A percentile compares a stretch with the other conserved stretches of the same genome.
phyloP scores from a whole-genome alignment of 2,329 filamentous ascomycete species.

The Aspergillus nomiae region DNA sequence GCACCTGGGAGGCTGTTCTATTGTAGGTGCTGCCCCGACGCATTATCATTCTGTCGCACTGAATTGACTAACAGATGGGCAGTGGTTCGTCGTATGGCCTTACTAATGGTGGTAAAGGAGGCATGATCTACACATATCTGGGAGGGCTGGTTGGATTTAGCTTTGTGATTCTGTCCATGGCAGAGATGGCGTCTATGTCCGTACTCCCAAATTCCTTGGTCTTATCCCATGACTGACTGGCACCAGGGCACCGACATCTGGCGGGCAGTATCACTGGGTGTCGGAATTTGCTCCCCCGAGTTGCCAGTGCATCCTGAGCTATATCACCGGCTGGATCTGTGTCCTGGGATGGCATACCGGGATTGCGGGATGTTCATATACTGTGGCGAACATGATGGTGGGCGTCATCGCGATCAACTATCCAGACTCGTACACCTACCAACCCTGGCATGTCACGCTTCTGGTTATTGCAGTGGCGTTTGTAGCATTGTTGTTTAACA shows the following conservation, averaged over 20 bases:
- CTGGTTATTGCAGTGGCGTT: conserved; percentile 49
- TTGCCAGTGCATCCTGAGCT: conserved; percentile 38
- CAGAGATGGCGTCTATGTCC: conserved; percentile 51
- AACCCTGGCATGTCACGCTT: conserved; percentile 35
- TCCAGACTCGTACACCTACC: conserved; percentile 25
- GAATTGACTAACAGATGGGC: not conserved
- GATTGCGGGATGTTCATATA: conserved; percentile 36
- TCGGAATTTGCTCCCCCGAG: conserved; percentile 39
- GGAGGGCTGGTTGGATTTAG: conserved; percentile 40
- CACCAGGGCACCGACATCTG: conserved; percentile 38
- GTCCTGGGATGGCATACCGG: conserved; percentile 41
- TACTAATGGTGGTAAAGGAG: conserved; percentile 39
- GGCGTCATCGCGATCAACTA: conserved; percentile 38
- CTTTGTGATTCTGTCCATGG: conserved; percentile 40
- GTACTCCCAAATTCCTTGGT: not conserved
- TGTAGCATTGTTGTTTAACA: conserved; percentile 55
- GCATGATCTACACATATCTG: conserved; percentile 42
- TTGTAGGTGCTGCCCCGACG: conserved; percentile 1
- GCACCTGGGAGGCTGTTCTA: conserved; percentile 35
- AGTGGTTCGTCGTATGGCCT: conserved; percentile 33
- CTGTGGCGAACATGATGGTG: conserved; percentile 38
- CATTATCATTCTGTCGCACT: no score
- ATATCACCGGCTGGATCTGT: conserved; percentile 42
- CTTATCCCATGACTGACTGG: not conserved
- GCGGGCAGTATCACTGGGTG: conserved; percentile 46